Evolutionary conservation across 2,329 filamentous ascomycete species (phyloP), one percentile per base, ranked within the genome.

Genomic region (Colletotrichum coccodes): DNA sequence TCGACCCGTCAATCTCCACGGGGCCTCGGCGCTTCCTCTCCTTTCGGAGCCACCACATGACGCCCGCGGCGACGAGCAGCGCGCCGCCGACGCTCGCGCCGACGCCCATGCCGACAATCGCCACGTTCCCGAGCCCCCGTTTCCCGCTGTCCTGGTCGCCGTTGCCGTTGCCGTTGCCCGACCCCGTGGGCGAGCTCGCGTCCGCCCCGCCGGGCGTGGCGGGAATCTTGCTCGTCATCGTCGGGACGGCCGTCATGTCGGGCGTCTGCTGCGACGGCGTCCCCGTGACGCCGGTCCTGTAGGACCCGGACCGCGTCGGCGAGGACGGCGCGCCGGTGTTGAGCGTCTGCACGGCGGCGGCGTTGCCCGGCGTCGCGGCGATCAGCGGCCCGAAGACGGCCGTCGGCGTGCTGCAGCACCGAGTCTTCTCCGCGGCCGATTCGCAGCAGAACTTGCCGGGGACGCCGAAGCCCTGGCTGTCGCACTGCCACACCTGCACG

Each of bases 401-500:
- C 0, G 54, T 38, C 1, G 65, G 61, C 54, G 65, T 68, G 54
- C 44, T 49, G 47, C 65, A 68, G 54, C 65, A 68, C 26, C 65
- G 61, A 60, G 65, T 58, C 65, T 65, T 68, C 40, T 68, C 65
- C 14, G 61, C 61, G 46, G 61, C 61, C 18, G 65, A 68, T 21
- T 68, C 65, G 61, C 65, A 68, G 61, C 65, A 68, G 47, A 68
- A 68, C 54, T 65, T 68, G 44, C 65, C 65, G 32, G 65, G 65
- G 18, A 40, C 40, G 30, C 44, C 65, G 54, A 56, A 68, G 0
- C 65, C 65, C 4, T 65, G 47, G 21, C 44, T 34, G 18, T 68
- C 65, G 54, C 65, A 68, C 28, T 68, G 65, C 65, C 65, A 68
- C 2, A 68, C 65, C 47, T 68, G 65, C 3, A 68, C 65, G 53